Percentiles rank a stretch among this genome's conserved stretches.
Conservation (phyloP, 2,329 filamentous ascomycete species). For the Cladophialophora psammophila region DNA sequence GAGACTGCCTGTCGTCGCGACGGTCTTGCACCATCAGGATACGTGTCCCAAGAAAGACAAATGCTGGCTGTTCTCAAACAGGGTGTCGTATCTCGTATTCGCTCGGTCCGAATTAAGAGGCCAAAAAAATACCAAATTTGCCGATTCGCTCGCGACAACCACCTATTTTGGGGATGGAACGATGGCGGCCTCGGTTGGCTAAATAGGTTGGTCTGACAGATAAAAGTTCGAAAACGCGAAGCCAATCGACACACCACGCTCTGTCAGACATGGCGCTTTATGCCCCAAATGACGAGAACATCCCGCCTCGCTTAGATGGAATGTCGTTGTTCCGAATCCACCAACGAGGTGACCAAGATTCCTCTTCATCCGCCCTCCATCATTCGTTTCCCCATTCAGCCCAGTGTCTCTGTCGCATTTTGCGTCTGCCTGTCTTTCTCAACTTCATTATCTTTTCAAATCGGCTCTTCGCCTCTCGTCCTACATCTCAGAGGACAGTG, state of each 20-base stretch:
- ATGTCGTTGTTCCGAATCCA: conserved; percentile 3
- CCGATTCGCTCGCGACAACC: conserved; percentile 21
- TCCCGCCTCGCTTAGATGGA: conserved; percentile 6
- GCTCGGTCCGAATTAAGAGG: not conserved
- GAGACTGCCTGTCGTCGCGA: not conserved
- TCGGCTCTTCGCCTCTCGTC: not conserved
- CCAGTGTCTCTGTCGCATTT: not conserved
- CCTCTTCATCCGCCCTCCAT: not conserved
- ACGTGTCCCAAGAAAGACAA: not conserved
- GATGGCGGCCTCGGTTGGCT: conserved; percentile 1
- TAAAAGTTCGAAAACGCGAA: not conserved
- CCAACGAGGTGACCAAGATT: not conserved
- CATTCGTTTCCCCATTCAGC: not conserved
- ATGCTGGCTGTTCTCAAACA: not conserved
- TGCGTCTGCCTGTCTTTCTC: conserved; percentile 5
- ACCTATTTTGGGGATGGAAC: conserved; percentile 15
- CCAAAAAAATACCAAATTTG: not conserved
- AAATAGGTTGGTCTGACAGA: not conserved
- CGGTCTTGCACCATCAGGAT: not conserved
- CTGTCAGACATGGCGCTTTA: not conserved
- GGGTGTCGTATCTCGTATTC: conserved; percentile 17
- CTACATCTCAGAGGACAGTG: not conserved
- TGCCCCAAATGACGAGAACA: not conserved
- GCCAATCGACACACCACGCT: not conserved
- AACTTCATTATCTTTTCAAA: not conserved